Base-by-base conservation (phyloP, 2,329 filamentous ascomycete genomes). In the Colletotrichum echinochloae region DNA sequence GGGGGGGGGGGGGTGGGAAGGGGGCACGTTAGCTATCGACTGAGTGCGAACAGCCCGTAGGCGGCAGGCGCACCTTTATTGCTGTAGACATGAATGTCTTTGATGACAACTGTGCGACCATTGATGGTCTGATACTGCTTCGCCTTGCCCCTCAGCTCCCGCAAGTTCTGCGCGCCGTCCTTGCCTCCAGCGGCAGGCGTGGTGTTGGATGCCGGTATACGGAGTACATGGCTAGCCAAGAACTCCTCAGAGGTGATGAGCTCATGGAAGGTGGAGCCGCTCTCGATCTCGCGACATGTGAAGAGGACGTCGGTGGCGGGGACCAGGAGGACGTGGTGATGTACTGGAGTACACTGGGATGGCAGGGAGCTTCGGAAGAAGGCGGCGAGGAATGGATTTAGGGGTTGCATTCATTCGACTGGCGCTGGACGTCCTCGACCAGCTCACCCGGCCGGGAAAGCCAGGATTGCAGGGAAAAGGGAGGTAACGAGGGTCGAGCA, bases 361-460 rank as follows among this genome's bases (percentile, higher is more conserved):
- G 93, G 92, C 80, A 98, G 89, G 81, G 94, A 91, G 89, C 94
- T 98, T 86, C 94, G 94, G 89, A 98, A 98, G 90, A 99, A 98
- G 88, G 95, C 94, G 87, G 93, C 92, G 83, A 99, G 89, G 85
- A 98, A 98, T 82, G 96, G 96, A 85, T 99, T 99, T 91, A 98
- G 89, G 86, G 96, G 94, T 91, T 95, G 95, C 95, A 97, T 97
- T 73, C 72, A 73, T 72, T 73, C 72, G 72, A 71, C 63, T 66
- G 66, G 62, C 61, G 70, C 72, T 70, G 62, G 64, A 67, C 70
- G 64, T 48, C 60, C 65, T 60, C 66, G 41, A 61, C 72, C 72
- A 72, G 72, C 70, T 73, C 57, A 55, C 70, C 66, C 61, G 60
- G 70, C 64, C 60, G 70, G 65, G 37, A 28, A 68, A 72, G 69